Percentiles rank a stretch among this genome's conserved stretches.
phyloP scores from a whole-genome alignment of 2,329 filamentous ascomycete species.

The Cordyceps cicadae region DNA sequence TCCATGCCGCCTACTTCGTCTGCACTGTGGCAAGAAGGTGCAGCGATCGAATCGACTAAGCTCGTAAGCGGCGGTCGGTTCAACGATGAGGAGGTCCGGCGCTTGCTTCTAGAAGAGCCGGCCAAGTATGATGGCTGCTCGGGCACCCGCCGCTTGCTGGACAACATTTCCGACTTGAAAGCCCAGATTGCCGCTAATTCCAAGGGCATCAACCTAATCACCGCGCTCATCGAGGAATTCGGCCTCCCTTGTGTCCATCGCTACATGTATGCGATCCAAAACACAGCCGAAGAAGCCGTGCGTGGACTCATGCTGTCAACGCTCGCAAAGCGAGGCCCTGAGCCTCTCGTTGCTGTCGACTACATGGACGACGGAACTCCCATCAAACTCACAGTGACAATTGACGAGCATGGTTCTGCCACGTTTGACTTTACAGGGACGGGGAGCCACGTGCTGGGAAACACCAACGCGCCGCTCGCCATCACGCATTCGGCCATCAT shows the following conservation, averaged over 20 bases:
- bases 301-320: conserved; percentile 20
- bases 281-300: conserved; percentile 30
- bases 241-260: conserved; percentile 63
- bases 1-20: conserved; percentile 74
- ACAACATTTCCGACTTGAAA: conserved; percentile 81
- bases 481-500: conserved; percentile 56
- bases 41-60: conserved; percentile 57
- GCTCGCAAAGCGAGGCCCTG: conserved; percentile 13
- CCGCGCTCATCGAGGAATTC: conserved; percentile 63
- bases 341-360: conserved; percentile 25
- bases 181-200: conserved; percentile 83
- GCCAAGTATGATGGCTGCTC: conserved; percentile 67
- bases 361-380: conserved; percentile 84
- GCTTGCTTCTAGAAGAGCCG: conserved; percentile 65
- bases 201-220: conserved; percentile 71
- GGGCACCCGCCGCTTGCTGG: conserved; percentile 68
- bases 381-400: conserved; percentile 66
- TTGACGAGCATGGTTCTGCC: conserved; percentile 66
- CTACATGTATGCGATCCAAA: conserved; percentile 34
- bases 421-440: conserved; percentile 46
- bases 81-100: conserved; percentile 66
- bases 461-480: conserved; percentile 27
- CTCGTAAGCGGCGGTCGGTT: conserved; percentile 70
- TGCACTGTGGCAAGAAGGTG: conserved; percentile 57
- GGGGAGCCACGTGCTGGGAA: conserved; percentile 23